These are phyloP conservation scores for Hyparrhenia diplandra DNA, from an alignment of 176 grass and related monocot species.

Conservation along the genomic window DNA sequence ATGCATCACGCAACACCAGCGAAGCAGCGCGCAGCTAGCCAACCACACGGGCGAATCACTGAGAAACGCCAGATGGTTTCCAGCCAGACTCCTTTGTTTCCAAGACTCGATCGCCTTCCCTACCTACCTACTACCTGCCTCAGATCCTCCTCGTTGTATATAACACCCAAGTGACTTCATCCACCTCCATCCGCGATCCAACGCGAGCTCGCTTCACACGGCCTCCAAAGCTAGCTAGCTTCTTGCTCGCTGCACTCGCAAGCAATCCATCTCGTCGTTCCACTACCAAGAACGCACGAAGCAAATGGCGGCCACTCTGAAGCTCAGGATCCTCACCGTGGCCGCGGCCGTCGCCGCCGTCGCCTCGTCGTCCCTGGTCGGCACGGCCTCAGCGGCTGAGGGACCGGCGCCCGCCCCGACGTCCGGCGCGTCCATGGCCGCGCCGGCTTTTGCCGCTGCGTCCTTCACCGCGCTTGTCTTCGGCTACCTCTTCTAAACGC, in stretches of 20 bases:
- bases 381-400: constrained; percentile 20
- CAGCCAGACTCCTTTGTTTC: no score
- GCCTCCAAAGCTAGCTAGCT: neutral
- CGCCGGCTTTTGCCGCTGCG: constrained; percentile 26
- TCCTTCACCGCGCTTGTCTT: constrained; percentile 33
- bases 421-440: constrained; percentile 25
- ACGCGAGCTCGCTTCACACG: neutral
- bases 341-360: neutral
- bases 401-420: constrained; percentile 30
- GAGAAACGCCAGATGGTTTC: no score
- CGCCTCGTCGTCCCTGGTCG: constrained; percentile 19
- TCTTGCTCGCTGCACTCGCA: neutral
- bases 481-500: constrained; percentile 37
- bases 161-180: neutral
- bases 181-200: neutral
- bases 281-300: neutral
- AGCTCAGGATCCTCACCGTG: constrained; percentile 38
- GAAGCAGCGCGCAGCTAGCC: no score
- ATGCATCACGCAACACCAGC: constrained; percentile 4
- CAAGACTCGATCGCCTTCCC: no score
- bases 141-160: neutral
- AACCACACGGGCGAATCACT: no score
- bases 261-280: neutral
- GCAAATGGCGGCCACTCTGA: constrained; percentile 40
- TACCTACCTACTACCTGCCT: neutral